Conservation (phyloP, 305 asterid genomes). For the Nicotiana rustica region DNA sequence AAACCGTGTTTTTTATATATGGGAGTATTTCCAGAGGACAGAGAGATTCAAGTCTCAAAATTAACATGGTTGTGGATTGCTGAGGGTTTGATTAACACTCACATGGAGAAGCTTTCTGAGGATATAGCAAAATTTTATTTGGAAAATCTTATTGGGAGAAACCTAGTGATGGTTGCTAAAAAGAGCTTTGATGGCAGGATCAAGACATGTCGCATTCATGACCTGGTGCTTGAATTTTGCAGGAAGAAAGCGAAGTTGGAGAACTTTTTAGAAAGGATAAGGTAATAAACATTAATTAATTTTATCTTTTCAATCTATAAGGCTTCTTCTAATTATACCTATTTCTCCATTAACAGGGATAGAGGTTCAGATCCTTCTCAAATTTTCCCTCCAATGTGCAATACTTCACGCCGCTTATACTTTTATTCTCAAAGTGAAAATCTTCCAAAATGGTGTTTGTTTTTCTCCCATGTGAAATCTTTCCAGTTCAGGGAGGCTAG, state of each 20-base stretch:
- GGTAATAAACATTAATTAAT: not conserved
- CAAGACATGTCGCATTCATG: slow-evolving; percentile 34
- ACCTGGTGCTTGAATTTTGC: slow-evolving; percentile 24
- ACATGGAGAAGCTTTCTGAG: not conserved
- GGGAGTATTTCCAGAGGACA: slow-evolving; percentile 18
- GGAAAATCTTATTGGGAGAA: slow-evolving; percentile 29
- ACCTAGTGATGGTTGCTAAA: slow-evolving; percentile 23
- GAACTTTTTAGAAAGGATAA: not conserved
- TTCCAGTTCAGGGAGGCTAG: not conserved
- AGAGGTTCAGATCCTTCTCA: not conserved
- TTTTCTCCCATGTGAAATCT: slow-evolving; percentile 6
- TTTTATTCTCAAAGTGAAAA: not conserved
- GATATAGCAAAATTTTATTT: slow-evolving; percentile 31
- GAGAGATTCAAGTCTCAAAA: not conserved
- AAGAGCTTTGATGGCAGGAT: not conserved
- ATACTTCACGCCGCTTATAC: not conserved
- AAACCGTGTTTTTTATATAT: slow-evolving; percentile 28
- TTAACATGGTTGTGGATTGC: slow-evolving; percentile 30
- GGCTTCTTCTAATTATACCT: not conserved
- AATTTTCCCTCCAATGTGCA: not conserved
- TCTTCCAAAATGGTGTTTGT: not conserved
- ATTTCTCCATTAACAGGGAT: not conserved
- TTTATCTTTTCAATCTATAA: not conserved
- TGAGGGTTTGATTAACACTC: not conserved
- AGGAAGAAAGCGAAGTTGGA: not conserved